Evolutionary conservation across 139 green algal genomes (phyloP).

Genomic region (Trebouxia sp.): DNA sequence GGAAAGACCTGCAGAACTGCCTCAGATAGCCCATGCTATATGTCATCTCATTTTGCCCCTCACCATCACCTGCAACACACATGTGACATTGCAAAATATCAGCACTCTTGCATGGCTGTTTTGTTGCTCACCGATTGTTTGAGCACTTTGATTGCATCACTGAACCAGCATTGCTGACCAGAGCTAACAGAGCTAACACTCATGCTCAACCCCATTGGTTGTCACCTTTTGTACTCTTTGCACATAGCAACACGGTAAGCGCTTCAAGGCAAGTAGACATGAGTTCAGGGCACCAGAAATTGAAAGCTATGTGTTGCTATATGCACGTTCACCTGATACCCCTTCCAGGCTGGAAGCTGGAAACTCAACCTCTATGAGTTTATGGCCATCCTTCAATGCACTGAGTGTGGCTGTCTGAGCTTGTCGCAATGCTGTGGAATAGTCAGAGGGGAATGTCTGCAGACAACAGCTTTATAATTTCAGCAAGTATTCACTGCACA

Average conservation of each 20-base stretch:
- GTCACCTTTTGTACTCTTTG: too few species aligned
- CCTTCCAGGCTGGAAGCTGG: conserved; percentile 17
- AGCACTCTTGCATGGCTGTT: neutral
- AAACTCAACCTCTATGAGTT: conserved; percentile 31
- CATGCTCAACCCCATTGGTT: too few species aligned
- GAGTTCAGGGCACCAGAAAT: too few species aligned
- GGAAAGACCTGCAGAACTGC: conserved; percentile 57
- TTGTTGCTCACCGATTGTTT: neutral
- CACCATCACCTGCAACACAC: conserved; percentile 55
- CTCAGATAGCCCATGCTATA: conserved; percentile 52
- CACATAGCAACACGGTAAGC: too few species aligned
- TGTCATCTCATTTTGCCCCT: conserved; percentile 75
- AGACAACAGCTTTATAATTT: neutral
- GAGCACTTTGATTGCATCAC: neutral
- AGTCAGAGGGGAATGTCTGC: conserved; percentile 1
- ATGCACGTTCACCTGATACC: conserved; percentile 16
- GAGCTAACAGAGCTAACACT: neutral
- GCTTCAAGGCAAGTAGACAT: too few species aligned
- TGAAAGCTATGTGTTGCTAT: neutral
- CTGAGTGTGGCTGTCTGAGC: conserved; percentile 7
- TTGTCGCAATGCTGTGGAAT: neutral
- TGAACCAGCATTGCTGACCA: neutral
- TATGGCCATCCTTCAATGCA: conserved; percentile 7
- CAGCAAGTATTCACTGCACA: neutral
- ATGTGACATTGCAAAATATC: neutral